Percentiles rank a stretch among this genome's conserved stretches.
phyloP scores from a whole-genome alignment of 345 rosid species.

The Linum tenue region DNA sequence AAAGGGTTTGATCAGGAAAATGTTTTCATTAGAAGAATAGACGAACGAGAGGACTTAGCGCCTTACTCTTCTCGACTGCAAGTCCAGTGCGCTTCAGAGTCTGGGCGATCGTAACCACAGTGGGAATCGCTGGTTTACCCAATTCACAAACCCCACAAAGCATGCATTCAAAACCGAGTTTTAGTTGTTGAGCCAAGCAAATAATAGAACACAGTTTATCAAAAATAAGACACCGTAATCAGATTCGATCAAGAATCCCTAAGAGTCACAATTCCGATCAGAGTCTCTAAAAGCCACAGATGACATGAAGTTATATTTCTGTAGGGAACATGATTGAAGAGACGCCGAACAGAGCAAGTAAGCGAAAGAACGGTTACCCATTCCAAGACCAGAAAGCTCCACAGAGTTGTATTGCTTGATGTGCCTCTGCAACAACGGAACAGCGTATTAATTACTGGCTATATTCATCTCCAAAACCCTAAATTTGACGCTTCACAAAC shows the following conservation, averaged over 20 bases:
- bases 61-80: constrained; percentile 20
- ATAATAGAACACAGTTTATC: too few species aligned
- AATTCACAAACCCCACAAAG: background rate
- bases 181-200: too few species aligned
- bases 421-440: constrained; percentile 20
- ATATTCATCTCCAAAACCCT: background rate
- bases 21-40: background rate
- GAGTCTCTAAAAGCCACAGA: background rate
- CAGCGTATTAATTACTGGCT: too few species aligned
- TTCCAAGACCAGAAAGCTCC: constrained; percentile 32
- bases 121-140: constrained; percentile 26
- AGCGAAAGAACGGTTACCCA: constrained; percentile 22
- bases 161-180: background rate
- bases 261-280: too few species aligned
- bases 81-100: constrained; percentile 27
- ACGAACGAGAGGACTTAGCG: background rate
- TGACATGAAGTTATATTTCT: background rate
- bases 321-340: background rate
- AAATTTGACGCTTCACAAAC: too few species aligned
- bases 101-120: constrained; percentile 29
- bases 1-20: background rate
- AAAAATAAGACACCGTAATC: too few species aligned
- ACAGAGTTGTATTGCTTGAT: constrained; percentile 25
- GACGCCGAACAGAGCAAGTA: background rate
- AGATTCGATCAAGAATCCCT: too few species aligned